Evolutionary conservation across 768 basidiomycete species (phyloP).

Genomic region (Lactarius evosmus): DNA sequence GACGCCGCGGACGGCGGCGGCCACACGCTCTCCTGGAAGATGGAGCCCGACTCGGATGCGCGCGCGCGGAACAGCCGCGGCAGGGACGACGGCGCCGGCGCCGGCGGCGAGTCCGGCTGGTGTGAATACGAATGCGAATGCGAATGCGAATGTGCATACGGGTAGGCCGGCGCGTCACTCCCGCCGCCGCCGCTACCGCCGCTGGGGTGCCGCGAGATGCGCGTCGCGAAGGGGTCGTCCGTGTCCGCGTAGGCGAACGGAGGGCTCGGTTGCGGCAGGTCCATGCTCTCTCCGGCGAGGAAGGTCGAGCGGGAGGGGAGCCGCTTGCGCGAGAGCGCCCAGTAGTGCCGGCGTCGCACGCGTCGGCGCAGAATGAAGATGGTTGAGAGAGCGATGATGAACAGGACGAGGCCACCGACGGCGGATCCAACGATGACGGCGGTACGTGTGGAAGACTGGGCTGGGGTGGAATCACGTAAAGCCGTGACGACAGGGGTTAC

Average conservation of each 20-base stretch:
- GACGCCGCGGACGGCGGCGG: conserved; percentile 19
- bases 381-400: conserved; percentile 16
- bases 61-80: conserved; percentile 21
- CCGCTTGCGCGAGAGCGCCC: conserved; percentile 19
- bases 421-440: conserved; percentile 20
- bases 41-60: conserved; percentile 24
- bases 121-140: neutral
- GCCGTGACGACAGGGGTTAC: conserved; percentile 25
- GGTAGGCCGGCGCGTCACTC: neutral
- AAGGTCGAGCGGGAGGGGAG: conserved; percentile 20
- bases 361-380: conserved; percentile 22
- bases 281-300: conserved; percentile 24
- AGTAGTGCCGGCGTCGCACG: conserved; percentile 11
- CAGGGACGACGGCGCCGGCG: neutral
- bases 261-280: neutral
- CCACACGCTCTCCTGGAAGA: conserved; percentile 28
- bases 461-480: neutral
- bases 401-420: conserved; percentile 12
- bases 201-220: neutral
- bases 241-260: neutral
- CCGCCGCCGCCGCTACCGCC: neutral
- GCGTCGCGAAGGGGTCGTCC: conserved; percentile 9
- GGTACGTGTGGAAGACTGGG: neutral
- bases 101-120: neutral
- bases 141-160: neutral